phyloP scores from a whole-genome alignment of 495 filamentous ascomycete species.

The Xylaria scruposa region DNA sequence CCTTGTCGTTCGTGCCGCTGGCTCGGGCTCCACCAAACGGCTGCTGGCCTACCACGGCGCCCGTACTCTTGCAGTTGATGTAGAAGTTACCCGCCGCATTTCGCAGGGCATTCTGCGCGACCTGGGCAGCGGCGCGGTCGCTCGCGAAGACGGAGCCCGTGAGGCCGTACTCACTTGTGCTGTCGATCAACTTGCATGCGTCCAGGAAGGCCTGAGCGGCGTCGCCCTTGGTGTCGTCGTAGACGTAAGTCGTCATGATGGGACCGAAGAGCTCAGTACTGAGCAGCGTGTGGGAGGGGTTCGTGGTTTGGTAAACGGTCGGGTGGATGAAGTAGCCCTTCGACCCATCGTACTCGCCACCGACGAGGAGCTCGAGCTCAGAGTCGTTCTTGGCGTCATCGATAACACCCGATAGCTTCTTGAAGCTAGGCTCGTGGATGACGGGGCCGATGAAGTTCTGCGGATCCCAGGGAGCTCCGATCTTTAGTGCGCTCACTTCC shows the following conservation, averaged over 20 bases:
- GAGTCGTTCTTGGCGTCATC: conserved; percentile 71
- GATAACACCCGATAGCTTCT: conserved; percentile 71
- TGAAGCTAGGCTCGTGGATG: conserved; percentile 74
- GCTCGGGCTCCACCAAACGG: conserved; percentile 87
- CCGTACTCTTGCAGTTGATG: conserved; percentile 92
- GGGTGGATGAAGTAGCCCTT: conserved; percentile 76
- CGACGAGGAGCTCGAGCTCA: conserved; percentile 66
- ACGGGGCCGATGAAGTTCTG: conserved; percentile 79
- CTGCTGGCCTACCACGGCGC: conserved; percentile 91
- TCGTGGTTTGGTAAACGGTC: conserved; percentile 70
- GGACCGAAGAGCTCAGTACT: conserved; percentile 81
- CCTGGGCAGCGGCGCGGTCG: conserved; percentile 69
- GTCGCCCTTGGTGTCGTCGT: conserved; percentile 64
- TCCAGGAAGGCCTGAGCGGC: conserved; percentile 61
- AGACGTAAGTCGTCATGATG: conserved; percentile 72
- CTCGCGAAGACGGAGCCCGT: conserved; percentile 81
- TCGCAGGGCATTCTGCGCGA: conserved; percentile 75
- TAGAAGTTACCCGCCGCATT: conserved; percentile 90
- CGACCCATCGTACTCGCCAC: conserved; percentile 72
- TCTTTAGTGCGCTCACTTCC: conserved; percentile 69
- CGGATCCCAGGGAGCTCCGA: conserved; percentile 74
- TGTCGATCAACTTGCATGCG: conserved; percentile 64
- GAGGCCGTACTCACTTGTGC: conserved; percentile 75
- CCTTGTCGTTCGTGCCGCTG: conserved; percentile 92
- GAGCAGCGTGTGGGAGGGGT: conserved; percentile 69